A percentile compares a stretch with the other conserved stretches of the same genome.
Evolutionary conservation across 345 rosid species (phyloP).

Genomic region (Triadica sebifera): DNA sequence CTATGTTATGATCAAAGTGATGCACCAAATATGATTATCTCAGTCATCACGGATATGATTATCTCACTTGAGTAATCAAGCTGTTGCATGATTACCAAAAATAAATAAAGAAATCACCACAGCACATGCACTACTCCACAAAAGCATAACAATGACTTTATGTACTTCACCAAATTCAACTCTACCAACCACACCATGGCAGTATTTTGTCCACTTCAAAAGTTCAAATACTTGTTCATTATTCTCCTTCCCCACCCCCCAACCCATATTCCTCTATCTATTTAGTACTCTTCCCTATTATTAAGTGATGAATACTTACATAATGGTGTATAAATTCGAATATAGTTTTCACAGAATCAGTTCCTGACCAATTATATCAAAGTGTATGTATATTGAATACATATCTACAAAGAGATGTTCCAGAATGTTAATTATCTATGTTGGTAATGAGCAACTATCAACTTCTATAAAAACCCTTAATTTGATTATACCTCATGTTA

Average conservation of each 20-base stretch:
- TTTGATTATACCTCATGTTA: no score
- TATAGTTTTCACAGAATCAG: no score
- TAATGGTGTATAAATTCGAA: no score
- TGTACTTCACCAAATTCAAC: not conserved
- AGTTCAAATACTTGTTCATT: not conserved
- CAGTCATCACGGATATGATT: slow-evolving; percentile 24
- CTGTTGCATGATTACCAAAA: not conserved
- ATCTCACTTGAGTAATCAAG: not conserved
- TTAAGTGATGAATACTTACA: no score
- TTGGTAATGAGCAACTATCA: not conserved
- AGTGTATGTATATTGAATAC: no score
- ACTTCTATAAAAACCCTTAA: not conserved
- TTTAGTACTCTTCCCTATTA: no score
- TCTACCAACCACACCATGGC: not conserved
- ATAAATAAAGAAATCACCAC: not conserved
- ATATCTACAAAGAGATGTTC: no score
- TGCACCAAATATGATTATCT: slow-evolving; percentile 28
- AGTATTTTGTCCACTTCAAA: not conserved
- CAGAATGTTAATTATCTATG: no score
- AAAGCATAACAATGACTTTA: not conserved
- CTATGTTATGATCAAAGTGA: slow-evolving; percentile 19
- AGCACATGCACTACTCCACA: slow-evolving; percentile 2
- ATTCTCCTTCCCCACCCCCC: not conserved
- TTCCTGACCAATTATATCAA: no score
- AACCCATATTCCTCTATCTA: no score